Conservation (phyloP, 2,329 filamentous ascomycete genomes). For the Aschersonia sp. region DNA sequence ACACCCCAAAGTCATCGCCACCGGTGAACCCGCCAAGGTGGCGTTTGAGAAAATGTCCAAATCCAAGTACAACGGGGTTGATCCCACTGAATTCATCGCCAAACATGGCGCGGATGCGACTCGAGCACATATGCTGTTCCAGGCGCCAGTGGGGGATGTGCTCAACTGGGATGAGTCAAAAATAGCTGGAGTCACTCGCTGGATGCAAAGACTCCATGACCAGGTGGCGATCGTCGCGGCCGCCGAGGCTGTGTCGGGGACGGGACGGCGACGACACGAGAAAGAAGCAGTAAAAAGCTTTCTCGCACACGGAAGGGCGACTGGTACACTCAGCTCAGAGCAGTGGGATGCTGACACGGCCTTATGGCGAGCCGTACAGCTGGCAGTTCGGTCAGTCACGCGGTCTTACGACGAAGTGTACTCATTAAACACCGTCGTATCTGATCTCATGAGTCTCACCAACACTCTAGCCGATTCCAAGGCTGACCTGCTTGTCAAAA, state of each 20-base stretch:
- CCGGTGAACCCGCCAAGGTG: slow-evolving; percentile 41
- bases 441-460: slow-evolving; percentile 68
- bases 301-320: slow-evolving; percentile 21
- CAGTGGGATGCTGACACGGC: slow-evolving; percentile 30
- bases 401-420: slow-evolving; percentile 56
- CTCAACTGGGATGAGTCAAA: slow-evolving; percentile 80
- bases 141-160: slow-evolving; percentile 69
- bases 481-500: slow-evolving; percentile 26
- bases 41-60: slow-evolving; percentile 91
- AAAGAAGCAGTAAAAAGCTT: slow-evolving; percentile 11
- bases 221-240: slow-evolving; percentile 22
- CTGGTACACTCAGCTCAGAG: slow-evolving; percentile 16
- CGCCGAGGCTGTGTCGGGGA: background rate
- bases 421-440: slow-evolving; percentile 69
- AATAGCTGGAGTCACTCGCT: slow-evolving; percentile 68
- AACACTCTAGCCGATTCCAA: slow-evolving; percentile 44
- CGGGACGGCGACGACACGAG: slow-evolving; percentile 5
- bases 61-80: slow-evolving; percentile 84
- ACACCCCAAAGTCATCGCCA: slow-evolving; percentile 46
- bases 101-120: slow-evolving; percentile 73
- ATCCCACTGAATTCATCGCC: slow-evolving; percentile 57
- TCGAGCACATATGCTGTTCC: slow-evolving; percentile 76
- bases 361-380: slow-evolving; percentile 53
- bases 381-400: slow-evolving; percentile 51
- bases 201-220: slow-evolving; percentile 56